Evolutionary conservation across 768 basidiomycete species (phyloP).

Genomic region (Coprinellus micaceus): DNA sequence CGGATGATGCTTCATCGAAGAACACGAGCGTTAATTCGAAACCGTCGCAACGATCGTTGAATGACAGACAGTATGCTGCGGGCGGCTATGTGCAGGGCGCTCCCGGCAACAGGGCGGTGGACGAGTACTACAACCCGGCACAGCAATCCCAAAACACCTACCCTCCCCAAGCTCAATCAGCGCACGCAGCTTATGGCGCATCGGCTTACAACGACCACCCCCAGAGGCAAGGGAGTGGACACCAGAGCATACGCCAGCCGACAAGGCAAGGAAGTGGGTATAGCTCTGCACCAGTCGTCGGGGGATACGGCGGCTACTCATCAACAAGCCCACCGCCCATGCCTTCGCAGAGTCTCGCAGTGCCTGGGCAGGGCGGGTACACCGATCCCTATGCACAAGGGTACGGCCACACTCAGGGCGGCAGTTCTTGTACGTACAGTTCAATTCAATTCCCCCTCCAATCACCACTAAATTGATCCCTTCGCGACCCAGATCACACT

Average conservation of each 20-base stretch:
- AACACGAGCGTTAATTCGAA: not conserved
- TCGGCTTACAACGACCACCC: constrained; percentile 15
- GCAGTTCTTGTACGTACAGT: constrained; percentile 47
- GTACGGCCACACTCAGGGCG: constrained; percentile 55
- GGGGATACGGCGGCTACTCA: constrained; percentile 8
- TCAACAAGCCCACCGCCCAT: constrained; percentile 27
- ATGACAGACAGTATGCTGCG: too few species aligned
- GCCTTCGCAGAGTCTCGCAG: constrained; percentile 34
- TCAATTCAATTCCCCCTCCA: not conserved
- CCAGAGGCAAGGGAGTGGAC: constrained; percentile 19
- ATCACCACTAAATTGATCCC: constrained; percentile 6
- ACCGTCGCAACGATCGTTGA: not conserved
- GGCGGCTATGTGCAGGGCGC: constrained; percentile 66
- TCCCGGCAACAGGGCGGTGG: constrained; percentile 64
- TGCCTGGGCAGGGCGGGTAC: constrained; percentile 31
- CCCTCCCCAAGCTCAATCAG: constrained; percentile 45
- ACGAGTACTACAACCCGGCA: constrained; percentile 60
- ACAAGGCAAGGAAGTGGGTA: too few species aligned
- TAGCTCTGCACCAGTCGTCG: constrained; percentile 9
- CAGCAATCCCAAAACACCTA: constrained; percentile 33
- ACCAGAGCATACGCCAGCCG: too few species aligned
- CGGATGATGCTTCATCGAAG: constrained; percentile 26
- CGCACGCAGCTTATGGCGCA: constrained; percentile 18
- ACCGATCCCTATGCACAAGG: constrained; percentile 34
- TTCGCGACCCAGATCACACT: constrained; percentile 46